Evolutionary conservation across 2,329 filamentous ascomycete genomes (phyloP).

Genomic region (Onygenales sp.): DNA sequence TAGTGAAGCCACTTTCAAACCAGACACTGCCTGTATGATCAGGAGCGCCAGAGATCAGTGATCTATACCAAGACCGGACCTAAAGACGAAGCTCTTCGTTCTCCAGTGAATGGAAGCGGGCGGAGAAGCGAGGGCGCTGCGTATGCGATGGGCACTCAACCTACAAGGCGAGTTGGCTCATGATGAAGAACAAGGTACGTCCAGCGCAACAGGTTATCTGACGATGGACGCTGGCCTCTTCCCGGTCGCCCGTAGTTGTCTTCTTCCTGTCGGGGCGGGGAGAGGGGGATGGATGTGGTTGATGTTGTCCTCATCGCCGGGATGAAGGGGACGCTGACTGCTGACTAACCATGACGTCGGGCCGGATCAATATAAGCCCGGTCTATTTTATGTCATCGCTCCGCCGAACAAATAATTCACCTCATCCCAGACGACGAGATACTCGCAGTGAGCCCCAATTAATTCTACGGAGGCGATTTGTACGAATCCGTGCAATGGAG

Average conservation of each 20-base stretch:
- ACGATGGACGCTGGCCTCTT: background rate
- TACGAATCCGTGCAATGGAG: background rate
- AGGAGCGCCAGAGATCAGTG: no score
- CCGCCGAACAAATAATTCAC: no score
- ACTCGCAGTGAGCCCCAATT: background rate
- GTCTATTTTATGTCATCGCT: background rate
- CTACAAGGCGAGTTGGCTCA: background rate
- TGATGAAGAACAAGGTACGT: background rate
- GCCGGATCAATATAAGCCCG: background rate
- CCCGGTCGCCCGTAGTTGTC: background rate
- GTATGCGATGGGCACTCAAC: background rate
- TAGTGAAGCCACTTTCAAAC: background rate
- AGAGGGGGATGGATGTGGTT: background rate
- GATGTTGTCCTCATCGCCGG: background rate
- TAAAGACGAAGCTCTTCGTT: no score
- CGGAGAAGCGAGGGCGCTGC: no score
- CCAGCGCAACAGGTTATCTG: background rate
- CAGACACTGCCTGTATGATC: no score
- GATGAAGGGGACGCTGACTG: background rate
- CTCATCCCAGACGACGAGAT: no score
- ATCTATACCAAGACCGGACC: no score
- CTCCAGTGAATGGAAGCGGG: no score
- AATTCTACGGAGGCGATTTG: background rate
- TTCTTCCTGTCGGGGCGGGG: background rate
- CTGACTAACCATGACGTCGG: background rate